Evolutionary conservation across 306 rosid species (phyloP), one percentile per base, ranked within the genome.

Genomic region (Ziziphus jujuba): DNA sequence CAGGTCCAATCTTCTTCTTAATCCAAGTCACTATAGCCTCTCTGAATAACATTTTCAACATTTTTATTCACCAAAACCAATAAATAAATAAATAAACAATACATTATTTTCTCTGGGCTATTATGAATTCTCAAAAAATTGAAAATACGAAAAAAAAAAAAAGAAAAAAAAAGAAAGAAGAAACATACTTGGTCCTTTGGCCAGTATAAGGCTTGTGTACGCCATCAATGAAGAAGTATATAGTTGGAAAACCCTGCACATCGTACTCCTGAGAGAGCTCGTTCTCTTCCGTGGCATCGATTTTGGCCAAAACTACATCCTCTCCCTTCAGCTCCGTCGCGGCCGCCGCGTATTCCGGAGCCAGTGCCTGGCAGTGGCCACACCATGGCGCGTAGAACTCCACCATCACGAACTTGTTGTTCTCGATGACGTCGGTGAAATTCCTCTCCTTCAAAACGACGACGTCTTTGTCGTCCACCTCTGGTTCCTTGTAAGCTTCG

Each of bases 351-450:
- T 87, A 95, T 67, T 90, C 99, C 0, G 99, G 99, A 4, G 96
- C 91, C 75, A 95, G 54, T 6, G 99, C 96, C 76, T 95, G 95
- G 74, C 99, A 90, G 76, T 95, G 99, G 9, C 97, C 99, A 56
- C 99, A 95, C 99, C 99, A 95, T 5, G 99, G 95, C 15, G 99
- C 99, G 63, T 95, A 95, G 82, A 95, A 95, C 72, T 95, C 97
- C 13, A 95, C 99, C 95, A 95, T 62, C 0, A 95, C 96, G 71
- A 75, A 91, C 47, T 70, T 81, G 35, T 88, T 87, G 11, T 76
- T 87, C 77, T 82, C 81, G 9, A 90, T 31, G 43, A 77, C 75
- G 23, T 80, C 90, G 57, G 72, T 87, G 87, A 95, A 95, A 61
- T 95, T 95, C 24, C 76, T 76, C 2, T 80, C 97, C 76, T 85